These are phyloP conservation scores for Tolypocladium tropicale DNA, from an alignment of 2,329 filamentous ascomycete genomes.

Conservation along the genomic window DNA sequence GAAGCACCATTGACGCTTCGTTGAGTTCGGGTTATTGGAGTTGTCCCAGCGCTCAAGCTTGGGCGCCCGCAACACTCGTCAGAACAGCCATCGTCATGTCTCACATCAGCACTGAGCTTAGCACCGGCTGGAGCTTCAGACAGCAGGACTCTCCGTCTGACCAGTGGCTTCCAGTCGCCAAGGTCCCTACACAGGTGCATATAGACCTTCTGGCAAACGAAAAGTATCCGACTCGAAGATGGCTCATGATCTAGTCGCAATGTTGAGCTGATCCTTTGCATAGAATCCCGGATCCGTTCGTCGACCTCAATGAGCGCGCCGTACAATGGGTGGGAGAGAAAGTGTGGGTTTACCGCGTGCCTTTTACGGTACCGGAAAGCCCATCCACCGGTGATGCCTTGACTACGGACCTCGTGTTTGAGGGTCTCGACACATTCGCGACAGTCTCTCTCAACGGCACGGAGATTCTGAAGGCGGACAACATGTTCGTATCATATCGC, in stretches of 20 bases:
- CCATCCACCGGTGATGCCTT: background rate
- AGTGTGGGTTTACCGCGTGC: conserved; percentile 45
- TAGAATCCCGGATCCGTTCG: conserved; percentile 44
- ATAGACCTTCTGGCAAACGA: conserved; percentile 21
- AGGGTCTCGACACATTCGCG: conserved; percentile 55
- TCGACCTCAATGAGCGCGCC: conserved; percentile 50
- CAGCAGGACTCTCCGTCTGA: conserved; percentile 13
- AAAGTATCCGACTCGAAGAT: background rate
- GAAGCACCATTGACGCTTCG: background rate
- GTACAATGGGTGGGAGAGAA: conserved; percentile 54
- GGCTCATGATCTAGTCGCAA: background rate
- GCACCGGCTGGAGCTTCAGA: conserved; percentile 15
- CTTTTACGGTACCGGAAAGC: conserved; percentile 6
- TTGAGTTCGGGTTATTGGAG: background rate
- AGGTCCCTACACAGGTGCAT: conserved; percentile 26
- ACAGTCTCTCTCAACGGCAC: conserved; percentile 44
- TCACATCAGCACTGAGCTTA: conserved; percentile 1
- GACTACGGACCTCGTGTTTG: conserved; percentile 40
- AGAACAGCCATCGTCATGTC: background rate
- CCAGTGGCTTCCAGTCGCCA: conserved; percentile 22
- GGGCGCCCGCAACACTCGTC: background rate
- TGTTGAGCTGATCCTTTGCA: background rate
- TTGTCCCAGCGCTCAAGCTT: background rate
- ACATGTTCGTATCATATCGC: conserved; percentile 54
- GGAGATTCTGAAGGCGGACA: conserved; percentile 44